Evolutionary conservation across 805 yeast species (phyloP).

Genomic region (Yarrowia hollandica): DNA sequence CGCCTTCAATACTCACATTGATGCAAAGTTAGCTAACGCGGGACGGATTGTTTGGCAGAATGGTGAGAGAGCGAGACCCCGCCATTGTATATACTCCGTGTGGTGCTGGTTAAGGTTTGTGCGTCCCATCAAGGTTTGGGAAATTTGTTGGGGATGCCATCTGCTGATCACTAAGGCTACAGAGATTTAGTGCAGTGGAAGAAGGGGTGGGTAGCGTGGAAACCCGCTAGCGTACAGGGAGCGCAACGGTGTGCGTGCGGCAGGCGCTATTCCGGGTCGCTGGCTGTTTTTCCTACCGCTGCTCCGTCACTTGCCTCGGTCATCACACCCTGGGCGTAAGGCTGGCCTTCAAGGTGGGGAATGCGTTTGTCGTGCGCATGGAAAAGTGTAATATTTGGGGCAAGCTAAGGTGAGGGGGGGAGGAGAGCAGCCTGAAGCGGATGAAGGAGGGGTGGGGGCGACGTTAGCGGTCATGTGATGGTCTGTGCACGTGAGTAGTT

Average conservation of each 20-base stretch:
- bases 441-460: too few relatives aligned
- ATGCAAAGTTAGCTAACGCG: too few relatives aligned
- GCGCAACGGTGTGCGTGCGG: too few relatives aligned
- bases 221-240: too few relatives aligned
- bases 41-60: too few relatives aligned
- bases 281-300: neutral
- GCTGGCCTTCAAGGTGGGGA: conserved; percentile 29
- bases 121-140: conserved; percentile 8
- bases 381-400: conserved; percentile 9
- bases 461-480: neutral
- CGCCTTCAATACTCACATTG: too few relatives aligned
- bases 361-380: conserved; percentile 4
- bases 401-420: conserved; percentile 24
- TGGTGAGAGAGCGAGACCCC: neutral
- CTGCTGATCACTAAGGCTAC: conserved; percentile 12
- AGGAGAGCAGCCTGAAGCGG: neutral
- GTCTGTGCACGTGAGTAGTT: neutral
- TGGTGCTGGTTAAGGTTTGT: conserved; percentile 21
- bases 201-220: too few relatives aligned
- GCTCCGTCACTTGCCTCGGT: neutral
- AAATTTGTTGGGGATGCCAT: conserved; percentile 25
- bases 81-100: conserved; percentile 11
- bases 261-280: too few relatives aligned
- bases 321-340: conserved; percentile 6
- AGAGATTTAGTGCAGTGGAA: too few relatives aligned